A percentile compares a stretch with the other conserved stretches of the same genome.
Conservation (phyloP, 768 basidiomycete species). For the Boletus pseudopeckii region DNA sequence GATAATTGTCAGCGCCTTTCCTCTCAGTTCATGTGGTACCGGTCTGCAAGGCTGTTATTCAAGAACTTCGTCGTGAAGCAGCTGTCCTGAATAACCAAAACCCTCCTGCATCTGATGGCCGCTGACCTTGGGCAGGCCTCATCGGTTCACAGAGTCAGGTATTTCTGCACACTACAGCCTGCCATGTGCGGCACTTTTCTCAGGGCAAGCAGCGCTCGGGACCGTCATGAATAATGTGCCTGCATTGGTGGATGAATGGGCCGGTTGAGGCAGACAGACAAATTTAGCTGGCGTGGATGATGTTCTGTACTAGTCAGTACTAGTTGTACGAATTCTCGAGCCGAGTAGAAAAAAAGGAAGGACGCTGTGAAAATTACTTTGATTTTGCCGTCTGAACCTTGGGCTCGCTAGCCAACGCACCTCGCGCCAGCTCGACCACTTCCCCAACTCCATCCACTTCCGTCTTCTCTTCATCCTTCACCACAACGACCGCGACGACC, state of each 20-base stretch:
- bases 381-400: neutral
- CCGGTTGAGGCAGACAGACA: conserved; percentile 12
- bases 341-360: neutral
- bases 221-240: conserved; percentile 4
- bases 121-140: conserved; percentile 9
- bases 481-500: conserved; percentile 13
- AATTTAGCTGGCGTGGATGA: conserved; percentile 17
- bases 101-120: conserved; percentile 20
- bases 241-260: conserved; percentile 7
- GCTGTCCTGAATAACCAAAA: conserved; percentile 35
- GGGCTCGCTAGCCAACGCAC: neutral
- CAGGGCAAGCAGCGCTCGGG: neutral
- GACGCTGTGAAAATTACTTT: conserved; percentile 14
- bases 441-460: neutral
- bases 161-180: neutral
- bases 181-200: neutral
- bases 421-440: conserved; percentile 1
- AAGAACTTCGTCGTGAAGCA: conserved; percentile 76
- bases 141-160: neutral
- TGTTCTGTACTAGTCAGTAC: conserved; percentile 16
- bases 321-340: conserved; percentile 1
- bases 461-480: neutral
- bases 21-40: conserved; percentile 4
- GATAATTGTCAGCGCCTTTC: neutral
- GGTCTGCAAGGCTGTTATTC: conserved; percentile 66